Conservation (phyloP, 805 yeast species). For the Candida alai region DNA sequence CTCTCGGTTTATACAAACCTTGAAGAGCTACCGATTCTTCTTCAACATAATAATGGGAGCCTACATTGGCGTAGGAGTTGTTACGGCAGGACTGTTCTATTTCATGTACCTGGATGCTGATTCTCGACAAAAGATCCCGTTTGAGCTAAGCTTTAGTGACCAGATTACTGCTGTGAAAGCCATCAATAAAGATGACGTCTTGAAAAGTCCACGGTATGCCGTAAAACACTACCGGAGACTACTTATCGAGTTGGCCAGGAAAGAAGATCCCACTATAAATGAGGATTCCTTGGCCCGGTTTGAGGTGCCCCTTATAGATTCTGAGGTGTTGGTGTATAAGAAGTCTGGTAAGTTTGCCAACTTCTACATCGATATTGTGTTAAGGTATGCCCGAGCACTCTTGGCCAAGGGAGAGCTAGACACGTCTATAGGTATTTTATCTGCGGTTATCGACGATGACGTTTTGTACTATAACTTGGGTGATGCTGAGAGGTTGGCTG, state of each 20-base stretch:
- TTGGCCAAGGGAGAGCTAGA: slow-evolving; percentile 37
- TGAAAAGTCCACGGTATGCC: slow-evolving; percentile 38
- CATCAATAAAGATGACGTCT: slow-evolving; percentile 41
- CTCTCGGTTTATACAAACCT: too few species aligned
- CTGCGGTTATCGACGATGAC: slow-evolving; percentile 31
- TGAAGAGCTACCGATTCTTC: slow-evolving; percentile 19
- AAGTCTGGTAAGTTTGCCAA: slow-evolving; percentile 33
- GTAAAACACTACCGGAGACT: slow-evolving; percentile 40
- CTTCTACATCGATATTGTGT: slow-evolving; percentile 40
- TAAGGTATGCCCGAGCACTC: slow-evolving; percentile 37
- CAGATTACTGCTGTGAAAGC: slow-evolving; percentile 39
- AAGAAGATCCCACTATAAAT: slow-evolving; percentile 20
- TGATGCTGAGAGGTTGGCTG: slow-evolving; percentile 38
- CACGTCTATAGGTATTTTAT: slow-evolving; percentile 25
- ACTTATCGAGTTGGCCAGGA: slow-evolving; percentile 30
- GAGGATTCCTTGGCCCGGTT: slow-evolving; percentile 23
- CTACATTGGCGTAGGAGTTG: slow-evolving; percentile 38
- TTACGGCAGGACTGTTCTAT: slow-evolving; percentile 34
- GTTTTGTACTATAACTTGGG: slow-evolving; percentile 35
- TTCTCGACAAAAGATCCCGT: slow-evolving; percentile 37
- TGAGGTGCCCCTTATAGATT: slow-evolving; percentile 32
- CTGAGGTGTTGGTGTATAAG: slow-evolving; percentile 24
- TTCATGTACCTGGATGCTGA: slow-evolving; percentile 39
- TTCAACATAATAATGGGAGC: slow-evolving; percentile 40
- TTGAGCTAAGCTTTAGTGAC: slow-evolving; percentile 29